Evolutionary conservation across 208 protist species (phyloP).

Genomic region (Willaertia magna): DNA sequence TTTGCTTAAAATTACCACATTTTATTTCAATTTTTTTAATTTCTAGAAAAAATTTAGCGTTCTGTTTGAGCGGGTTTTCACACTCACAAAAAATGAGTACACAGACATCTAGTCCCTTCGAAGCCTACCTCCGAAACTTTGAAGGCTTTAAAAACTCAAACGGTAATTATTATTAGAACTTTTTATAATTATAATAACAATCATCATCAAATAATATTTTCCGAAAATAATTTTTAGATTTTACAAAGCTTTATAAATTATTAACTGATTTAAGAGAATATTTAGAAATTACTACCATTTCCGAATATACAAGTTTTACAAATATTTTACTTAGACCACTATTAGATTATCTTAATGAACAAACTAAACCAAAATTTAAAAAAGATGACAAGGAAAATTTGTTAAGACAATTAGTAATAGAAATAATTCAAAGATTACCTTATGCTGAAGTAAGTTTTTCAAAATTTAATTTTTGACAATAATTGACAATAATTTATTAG

Average conservation of each 20-base stretch:
- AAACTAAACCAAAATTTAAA: neutral
- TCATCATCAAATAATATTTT: no score
- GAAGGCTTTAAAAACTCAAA: no score
- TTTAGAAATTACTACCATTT: neutral
- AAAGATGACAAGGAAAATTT: neutral
- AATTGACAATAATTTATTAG: neutral
- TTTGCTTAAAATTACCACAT: no score
- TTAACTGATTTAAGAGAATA: neutral
- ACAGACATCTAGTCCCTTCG: no score
- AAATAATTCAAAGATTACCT: conserved; percentile 6
- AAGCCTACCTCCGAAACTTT: no score
- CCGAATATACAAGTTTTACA: neutral
- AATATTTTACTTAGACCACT: neutral
- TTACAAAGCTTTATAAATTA: neutral
- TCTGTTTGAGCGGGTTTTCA: no score
- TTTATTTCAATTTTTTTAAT: no score
- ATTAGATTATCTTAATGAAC: neutral
- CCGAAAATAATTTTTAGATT: no score
- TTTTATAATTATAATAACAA: no score
- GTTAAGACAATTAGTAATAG: neutral
- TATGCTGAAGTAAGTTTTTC: neutral
- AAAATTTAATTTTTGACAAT: neutral
- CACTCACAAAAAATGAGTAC: no score
- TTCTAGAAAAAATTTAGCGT: no score
- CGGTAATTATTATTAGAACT: no score